These are phyloP conservation scores for Ustilago curta DNA, from an alignment of 1,284 basidiomycete genomes.

Conservation along the genomic window DNA sequence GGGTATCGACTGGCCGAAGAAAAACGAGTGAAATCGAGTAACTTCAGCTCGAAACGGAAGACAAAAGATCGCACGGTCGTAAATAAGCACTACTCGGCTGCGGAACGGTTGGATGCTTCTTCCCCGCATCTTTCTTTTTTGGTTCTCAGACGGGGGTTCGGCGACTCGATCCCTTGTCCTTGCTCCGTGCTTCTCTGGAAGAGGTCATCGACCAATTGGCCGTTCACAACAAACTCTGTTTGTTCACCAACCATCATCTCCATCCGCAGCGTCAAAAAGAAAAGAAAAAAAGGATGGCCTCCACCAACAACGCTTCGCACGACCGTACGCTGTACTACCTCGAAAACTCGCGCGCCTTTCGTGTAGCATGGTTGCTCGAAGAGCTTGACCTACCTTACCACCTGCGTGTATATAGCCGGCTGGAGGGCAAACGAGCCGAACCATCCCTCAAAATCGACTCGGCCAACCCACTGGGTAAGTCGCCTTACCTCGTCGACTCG, in stretches of 20 bases:
- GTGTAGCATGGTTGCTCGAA: conserved; percentile 33
- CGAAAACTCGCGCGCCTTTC: conserved; percentile 43
- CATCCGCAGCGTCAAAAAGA: no score
- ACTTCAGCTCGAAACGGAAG: no score
- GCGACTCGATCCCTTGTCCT: conserved; percentile 9
- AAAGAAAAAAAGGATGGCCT: not conserved
- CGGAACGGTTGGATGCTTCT: not conserved
- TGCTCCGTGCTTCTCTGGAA: not conserved
- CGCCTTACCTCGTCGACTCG: conserved; percentile 27
- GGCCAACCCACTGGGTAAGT: conserved; percentile 32
- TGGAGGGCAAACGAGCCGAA: conserved; percentile 38
- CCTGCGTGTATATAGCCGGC: conserved; percentile 17
- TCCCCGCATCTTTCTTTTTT: conserved; percentile 1
- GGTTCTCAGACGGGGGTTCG: not conserved
- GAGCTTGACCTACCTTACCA: conserved; percentile 28
- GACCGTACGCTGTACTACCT: conserved; percentile 34
- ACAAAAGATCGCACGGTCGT: not conserved
- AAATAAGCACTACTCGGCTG: conserved; percentile 16
- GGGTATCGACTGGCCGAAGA: no score
- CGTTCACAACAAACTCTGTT: not conserved
- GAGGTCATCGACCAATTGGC: no score
- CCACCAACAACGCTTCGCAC: not conserved
- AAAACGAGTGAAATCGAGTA: no score
- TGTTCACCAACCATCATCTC: conserved; percentile 1
- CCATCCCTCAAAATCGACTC: conserved; percentile 18